A percentile compares a stretch with the other conserved stretches of the same genome.
These are phyloP conservation scores for Mycosarcoma mackinlayi DNA, from an alignment of 1,284 basidiomycete genomes.

Conservation along the genomic window DNA sequence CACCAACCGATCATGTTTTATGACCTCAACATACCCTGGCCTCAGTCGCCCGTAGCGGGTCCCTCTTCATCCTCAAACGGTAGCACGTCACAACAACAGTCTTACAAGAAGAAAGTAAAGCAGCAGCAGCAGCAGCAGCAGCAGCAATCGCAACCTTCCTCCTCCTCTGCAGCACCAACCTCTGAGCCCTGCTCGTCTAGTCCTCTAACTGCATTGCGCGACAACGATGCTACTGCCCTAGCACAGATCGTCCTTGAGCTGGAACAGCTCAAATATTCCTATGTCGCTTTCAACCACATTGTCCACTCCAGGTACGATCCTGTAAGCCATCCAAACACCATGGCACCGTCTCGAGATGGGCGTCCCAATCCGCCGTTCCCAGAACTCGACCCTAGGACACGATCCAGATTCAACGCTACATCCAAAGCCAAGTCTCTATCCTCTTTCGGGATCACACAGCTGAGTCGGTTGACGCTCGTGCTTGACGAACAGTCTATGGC, in stretches of 20 bases:
- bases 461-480: slow-evolving; percentile 63
- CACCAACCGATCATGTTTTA: slow-evolving; percentile 47
- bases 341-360: slow-evolving; percentile 25
- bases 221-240: slow-evolving; percentile 34
- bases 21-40: slow-evolving; percentile 62
- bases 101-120: slow-evolving; percentile 47
- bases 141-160: slow-evolving; percentile 7
- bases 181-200: slow-evolving; percentile 3
- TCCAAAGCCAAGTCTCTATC: slow-evolving; percentile 1
- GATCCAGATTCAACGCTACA: slow-evolving; percentile 20
- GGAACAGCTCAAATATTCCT: slow-evolving; percentile 50
- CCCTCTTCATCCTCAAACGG: slow-evolving; percentile 10
- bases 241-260: slow-evolving; percentile 46
- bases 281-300: slow-evolving; percentile 60
- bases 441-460: slow-evolving; percentile 47
- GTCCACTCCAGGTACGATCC: slow-evolving; percentile 55
- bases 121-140: slow-evolving; percentile 20
- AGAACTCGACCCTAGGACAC: slow-evolving; percentile 53
- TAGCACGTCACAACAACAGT: slow-evolving; percentile 5
- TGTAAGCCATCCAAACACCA: slow-evolving; percentile 40
- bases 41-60: slow-evolving; percentile 12
- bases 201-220: slow-evolving; percentile 20
- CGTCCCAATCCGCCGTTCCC: slow-evolving; percentile 55
- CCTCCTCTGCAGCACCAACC: slow-evolving; percentile 20
- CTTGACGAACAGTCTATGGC: slow-evolving; percentile 61